Base-by-base conservation (phyloP, 2,329 filamentous ascomycete species). In the Cordyceps cicadae region DNA sequence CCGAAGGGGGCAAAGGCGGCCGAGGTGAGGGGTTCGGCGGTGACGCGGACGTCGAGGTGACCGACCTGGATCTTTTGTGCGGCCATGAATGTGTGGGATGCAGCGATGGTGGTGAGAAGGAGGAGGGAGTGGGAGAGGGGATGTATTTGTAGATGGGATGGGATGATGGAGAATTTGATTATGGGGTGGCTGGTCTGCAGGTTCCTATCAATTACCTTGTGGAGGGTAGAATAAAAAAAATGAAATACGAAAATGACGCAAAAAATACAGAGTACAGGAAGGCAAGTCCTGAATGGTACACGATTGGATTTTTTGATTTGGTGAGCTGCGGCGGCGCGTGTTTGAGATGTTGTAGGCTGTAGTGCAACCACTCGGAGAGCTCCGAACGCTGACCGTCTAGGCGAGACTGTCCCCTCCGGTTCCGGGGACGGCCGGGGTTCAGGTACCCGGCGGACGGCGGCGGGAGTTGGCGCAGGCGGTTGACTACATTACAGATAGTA, bases 1-100 rank as follows among this genome's bases (percentile, higher is more conserved):
- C 94, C 94, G 73, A 95, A 99, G 49, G 84, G 80, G 15, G 85
- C 78, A 74, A 97, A 97, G 57, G 83, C 76, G 5, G 79, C 76
- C 51, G 83, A 81, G 9, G 85, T 88, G 57, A 97, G 82, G n/a
- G 85, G 83, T 66, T 81, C 76, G 9, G 88, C 81, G 29, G 77
- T 77, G 66, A 94, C 59, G 21, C 65, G 62, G 51, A 75, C 55
- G 9, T 63, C 62, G 48, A 65, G 57, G 43, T 63, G 51, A 17
- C 54, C 61, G 57, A 63, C 54, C 26, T 58, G 62, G 51, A 65
- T 54, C 32, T n/a, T 62, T 51, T 41, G 51, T 5, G 43, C 11
- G 26, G 51, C 43, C 58, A 60, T 60, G 43, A 8, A 7, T 51
- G 29, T 17, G 43, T 46, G 43, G 9, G 43, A 24, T 46, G 43